phyloP scores from a whole-genome alignment of 1,284 basidiomycete species.

The Schizophyllum amplum region DNA sequence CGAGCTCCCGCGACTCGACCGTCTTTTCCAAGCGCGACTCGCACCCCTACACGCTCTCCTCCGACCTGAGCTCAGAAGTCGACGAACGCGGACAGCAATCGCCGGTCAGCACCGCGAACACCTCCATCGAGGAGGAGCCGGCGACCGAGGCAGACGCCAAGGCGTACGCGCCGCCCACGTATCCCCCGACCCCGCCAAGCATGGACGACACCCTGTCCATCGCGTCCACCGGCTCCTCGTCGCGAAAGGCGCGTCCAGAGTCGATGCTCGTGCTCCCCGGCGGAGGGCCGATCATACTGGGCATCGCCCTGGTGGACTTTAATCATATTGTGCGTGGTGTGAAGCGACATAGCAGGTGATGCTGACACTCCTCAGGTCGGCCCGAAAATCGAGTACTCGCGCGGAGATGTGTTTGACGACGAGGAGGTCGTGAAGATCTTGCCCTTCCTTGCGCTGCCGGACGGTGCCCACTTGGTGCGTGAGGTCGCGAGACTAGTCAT shows the following conservation, averaged over 20 bases:
- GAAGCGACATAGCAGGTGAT: constrained; percentile 8
- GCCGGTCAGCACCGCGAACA: constrained; percentile 41
- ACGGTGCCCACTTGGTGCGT: constrained; percentile 90
- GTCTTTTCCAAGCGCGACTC: constrained; percentile 33
- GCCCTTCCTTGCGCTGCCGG: constrained; percentile 95
- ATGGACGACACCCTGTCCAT: constrained; percentile 50
- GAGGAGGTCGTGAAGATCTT: constrained; percentile 80
- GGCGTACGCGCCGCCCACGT: constrained; percentile 28
- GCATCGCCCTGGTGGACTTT: constrained; percentile 85
- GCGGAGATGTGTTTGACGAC: constrained; percentile 67
- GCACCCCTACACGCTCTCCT: constrained; percentile 38
- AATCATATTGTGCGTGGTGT: constrained; percentile 67
- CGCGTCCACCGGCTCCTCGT: constrained; percentile 57
- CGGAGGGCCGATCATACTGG: constrained; percentile 60
- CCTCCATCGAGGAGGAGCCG: constrained; percentile 37
- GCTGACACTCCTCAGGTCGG: constrained; percentile 55
- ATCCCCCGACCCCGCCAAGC: constrained; percentile 42
- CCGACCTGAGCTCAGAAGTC: constrained; percentile 42
- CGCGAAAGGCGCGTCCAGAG: constrained; percentile 70
- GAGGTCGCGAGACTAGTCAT: constrained; percentile 6
- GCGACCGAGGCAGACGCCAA: constrained; percentile 9
- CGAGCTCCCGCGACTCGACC: constrained; percentile 14
- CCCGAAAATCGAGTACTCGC: constrained; percentile 79
- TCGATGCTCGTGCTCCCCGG: constrained; percentile 56
- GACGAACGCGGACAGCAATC: constrained; percentile 41